Evolutionary conservation across 257 asterid genomes (phyloP).

Genomic region (Solanum lignicaule): DNA sequence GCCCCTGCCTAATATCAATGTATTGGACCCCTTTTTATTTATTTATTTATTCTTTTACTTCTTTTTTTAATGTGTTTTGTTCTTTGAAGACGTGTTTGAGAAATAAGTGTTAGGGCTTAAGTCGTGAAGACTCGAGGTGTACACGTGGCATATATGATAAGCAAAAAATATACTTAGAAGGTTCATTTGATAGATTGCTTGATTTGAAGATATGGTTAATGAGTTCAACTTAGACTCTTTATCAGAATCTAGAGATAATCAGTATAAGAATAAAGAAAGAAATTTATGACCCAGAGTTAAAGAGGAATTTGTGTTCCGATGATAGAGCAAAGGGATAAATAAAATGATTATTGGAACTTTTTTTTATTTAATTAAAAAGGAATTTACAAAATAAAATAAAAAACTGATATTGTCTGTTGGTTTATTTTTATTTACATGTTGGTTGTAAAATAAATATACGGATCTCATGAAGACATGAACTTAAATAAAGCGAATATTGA

Average conservation of each 20-base stretch:
- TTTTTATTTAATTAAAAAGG: too few species aligned
- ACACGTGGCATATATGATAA: neutral
- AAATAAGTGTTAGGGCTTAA: neutral
- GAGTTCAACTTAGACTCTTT: neutral
- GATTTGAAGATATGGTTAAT: neutral
- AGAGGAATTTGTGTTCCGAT: accelerated
- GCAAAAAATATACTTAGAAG: too few species aligned
- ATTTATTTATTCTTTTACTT: neutral
- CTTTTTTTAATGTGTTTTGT: neutral
- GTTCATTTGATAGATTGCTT: neutral
- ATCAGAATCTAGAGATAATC: too few species aligned
- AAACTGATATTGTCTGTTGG: neutral
- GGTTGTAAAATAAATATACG: neutral
- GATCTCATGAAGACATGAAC: neutral
- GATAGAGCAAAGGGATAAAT: neutral
- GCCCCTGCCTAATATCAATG: neutral
- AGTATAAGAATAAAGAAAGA: too few species aligned
- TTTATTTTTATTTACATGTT: too few species aligned
- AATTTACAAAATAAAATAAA: too few species aligned
- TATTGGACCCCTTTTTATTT: neutral
- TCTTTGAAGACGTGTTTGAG: neutral
- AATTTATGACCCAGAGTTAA: too few species aligned
- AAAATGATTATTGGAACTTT: too few species aligned
- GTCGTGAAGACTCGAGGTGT: neutral
- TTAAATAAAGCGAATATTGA: too few species aligned